Evolutionary conservation across 2,329 filamentous ascomycete genomes (phyloP).

Genomic region (Phialemonium atrogriseum): DNA sequence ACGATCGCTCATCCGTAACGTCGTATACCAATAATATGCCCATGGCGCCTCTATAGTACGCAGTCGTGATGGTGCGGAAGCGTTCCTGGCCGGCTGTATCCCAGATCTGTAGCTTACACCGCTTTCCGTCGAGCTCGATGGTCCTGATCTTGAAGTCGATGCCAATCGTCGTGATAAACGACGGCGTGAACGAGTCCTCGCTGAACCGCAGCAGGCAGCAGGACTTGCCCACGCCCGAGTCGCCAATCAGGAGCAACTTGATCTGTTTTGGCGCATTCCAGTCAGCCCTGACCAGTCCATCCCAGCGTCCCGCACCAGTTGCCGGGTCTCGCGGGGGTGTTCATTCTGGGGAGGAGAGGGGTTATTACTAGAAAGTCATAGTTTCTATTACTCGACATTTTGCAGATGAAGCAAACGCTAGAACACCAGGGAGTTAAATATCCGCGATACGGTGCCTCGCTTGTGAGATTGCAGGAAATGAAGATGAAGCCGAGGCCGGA

Average conservation of each 20-base stretch:
- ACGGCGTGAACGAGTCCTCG: conserved; percentile 94
- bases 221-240: conserved; percentile 94
- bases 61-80: conserved; percentile 97
- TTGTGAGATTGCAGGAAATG: conserved; percentile 2
- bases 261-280: conserved; percentile 50
- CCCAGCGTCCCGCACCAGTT: too few relatives aligned
- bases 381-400: conserved; percentile 95
- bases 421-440: too few relatives aligned
- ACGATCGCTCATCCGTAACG: conserved; percentile 92
- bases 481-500: too few relatives aligned
- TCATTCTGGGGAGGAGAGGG: conserved; percentile 15
- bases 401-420: conserved; percentile 22
- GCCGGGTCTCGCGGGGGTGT: too few relatives aligned
- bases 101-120: conserved; percentile 99
- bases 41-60: conserved; percentile 98
- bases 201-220: conserved; percentile 95
- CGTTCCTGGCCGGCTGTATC: conserved; percentile 97
- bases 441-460: too few relatives aligned
- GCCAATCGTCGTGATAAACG: conserved; percentile 97
- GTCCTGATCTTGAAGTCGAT: conserved; percentile 99
- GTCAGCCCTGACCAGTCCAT: conserved; percentile 11
- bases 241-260: conserved; percentile 92
- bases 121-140: conserved; percentile 97
- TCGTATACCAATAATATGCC: conserved; percentile 97
- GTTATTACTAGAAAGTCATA: conserved; percentile 96